Evolutionary conservation across 2,329 filamentous ascomycete species (phyloP).

Genomic region (Aspergillus hiratsukae): DNA sequence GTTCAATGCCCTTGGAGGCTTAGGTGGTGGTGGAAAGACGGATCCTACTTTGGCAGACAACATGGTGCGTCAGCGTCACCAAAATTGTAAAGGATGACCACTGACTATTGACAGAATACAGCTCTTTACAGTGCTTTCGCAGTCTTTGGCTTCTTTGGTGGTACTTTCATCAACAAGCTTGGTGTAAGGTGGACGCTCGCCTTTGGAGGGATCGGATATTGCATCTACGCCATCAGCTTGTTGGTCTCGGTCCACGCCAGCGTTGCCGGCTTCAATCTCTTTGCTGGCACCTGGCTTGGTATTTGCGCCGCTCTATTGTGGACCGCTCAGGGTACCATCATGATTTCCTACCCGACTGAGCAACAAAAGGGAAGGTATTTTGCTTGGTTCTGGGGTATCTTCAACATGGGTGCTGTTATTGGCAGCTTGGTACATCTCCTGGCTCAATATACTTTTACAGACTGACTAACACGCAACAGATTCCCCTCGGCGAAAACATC

Average conservation of each 20-base stretch:
- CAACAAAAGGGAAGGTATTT: slow-evolving; percentile 78
- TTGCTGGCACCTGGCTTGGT: slow-evolving; percentile 45
- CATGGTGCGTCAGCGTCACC: slow-evolving; percentile 26
- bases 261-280: slow-evolving; percentile 45
- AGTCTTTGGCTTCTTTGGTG: slow-evolving; percentile 58
- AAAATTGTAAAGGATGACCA: neutral
- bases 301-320: slow-evolving; percentile 46
- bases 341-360: slow-evolving; percentile 79
- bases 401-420: slow-evolving; percentile 84
- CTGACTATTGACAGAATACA: slow-evolving; percentile 42
- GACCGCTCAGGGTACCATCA: slow-evolving; percentile 46
- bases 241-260: slow-evolving; percentile 42
- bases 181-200: slow-evolving; percentile 38
- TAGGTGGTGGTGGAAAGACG: slow-evolving; percentile 56
- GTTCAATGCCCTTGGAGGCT: slow-evolving; percentile 59
- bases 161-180: slow-evolving; percentile 41
- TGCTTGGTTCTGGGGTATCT: slow-evolving; percentile 88
- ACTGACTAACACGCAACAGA: slow-evolving; percentile 13
- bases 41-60: slow-evolving; percentile 51
- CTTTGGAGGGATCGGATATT: slow-evolving; percentile 42
- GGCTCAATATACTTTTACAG: neutral
- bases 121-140: slow-evolving; percentile 68
- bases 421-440: slow-evolving; percentile 57
- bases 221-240: slow-evolving; percentile 36
- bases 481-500: slow-evolving; percentile 41